Evolutionary conservation across 2,329 filamentous ascomycete genomes (phyloP), one percentile per base, ranked within the genome.

Genomic region (Exophiala phaeomuriformis): DNA sequence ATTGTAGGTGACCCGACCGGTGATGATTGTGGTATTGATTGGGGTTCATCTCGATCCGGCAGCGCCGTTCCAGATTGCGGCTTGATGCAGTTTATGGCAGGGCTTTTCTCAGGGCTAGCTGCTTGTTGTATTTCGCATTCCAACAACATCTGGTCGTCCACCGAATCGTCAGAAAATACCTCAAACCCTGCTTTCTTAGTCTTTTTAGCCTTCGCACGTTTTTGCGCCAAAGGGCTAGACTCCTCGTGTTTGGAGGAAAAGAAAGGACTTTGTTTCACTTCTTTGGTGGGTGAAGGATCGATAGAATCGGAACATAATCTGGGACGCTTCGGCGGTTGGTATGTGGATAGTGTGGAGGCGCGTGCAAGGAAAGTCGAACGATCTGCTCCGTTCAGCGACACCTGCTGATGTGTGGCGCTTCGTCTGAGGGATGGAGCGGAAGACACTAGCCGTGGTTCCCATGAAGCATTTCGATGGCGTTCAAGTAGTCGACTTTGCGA

Each of bases 401-500:
- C 71, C 3, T 64, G 39, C 27, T 61, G 57, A 30, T 72, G 71
- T 27, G 71, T 59, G 43, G 68, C 64, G 55, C 71, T 65, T 29
- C 68, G 67, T 49, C 62, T 64, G 10, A 67, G 56, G 43, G 63
- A 65, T 42, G 65, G 64, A 35, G 67, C 71, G n/a, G 65, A 64
- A 55, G 72, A 72, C 30, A 72, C 74, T 49, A 75, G 71, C 40
- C 72, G 75, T 30, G 79, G 73, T 46, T 74, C 71, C 82, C 81
- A 85, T 8, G 77, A 76, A 27, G 65, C 71, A 40, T 70, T 74
- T 47, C 71, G 69, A 64, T 83, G 77, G 40, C 76, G 71, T 55
- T 79, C 71, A 28, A 86, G 68, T 7, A 83, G 66, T 29, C 73
- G 72, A 65, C 81, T 79, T 63, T 86, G 83, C 61, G 77, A 83